Evolutionary conservation across 2,329 filamentous ascomycete genomes (phyloP), one percentile per base, ranked within the genome.

Genomic region (Herpotrichia juniperi): DNA sequence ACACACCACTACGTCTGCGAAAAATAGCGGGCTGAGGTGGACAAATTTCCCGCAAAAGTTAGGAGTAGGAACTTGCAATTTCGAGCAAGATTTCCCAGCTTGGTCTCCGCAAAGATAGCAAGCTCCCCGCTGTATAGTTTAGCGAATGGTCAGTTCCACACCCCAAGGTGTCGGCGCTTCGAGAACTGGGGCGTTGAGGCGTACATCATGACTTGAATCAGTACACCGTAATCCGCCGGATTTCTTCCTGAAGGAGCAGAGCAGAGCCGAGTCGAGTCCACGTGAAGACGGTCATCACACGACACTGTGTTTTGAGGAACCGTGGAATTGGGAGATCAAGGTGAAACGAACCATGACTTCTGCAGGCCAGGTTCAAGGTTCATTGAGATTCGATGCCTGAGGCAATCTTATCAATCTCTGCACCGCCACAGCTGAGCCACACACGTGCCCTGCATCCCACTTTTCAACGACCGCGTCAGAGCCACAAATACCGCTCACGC

Each of bases 351-450:
- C n/a, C n/a, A n/a, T n/a, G n/a, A n/a, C n/a, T n/a, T n/a, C n/a
- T n/a, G n/a, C n/a, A n/a, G n/a, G n/a, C n/a, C n/a, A n/a, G n/a
- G n/a, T n/a, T n/a, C n/a, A n/a, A n/a, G n/a, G n/a, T n/a, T n/a
- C n/a, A n/a, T n/a, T n/a, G n/a, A n/a, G n/a, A n/a, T n/a, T 37
- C 3, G 6, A 19, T n/a, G 31, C n/a, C 31, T 34, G 31, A n/a
- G 31, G 31, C 31, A 34, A n/a, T 5, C 11, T 5, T 5, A 34
- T 16, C n/a, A n/a, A n/a, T 34, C 10, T 34, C 9, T 8, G 37
- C 37, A 40, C 37, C 46, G 54, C 50, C 50, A 53, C 46, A 46
- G 44, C 39, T 45, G 21, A 30, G 48, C 37, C 37, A 40, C 37
- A 30, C 44, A 42, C 34, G 35, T 44, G 34, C 47, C 25, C 48